A percentile compares a stretch with the other conserved stretches of the same genome.
Evolutionary conservation across 83 land plant species (phyloP).

Genomic region (Thuja plicata): DNA sequence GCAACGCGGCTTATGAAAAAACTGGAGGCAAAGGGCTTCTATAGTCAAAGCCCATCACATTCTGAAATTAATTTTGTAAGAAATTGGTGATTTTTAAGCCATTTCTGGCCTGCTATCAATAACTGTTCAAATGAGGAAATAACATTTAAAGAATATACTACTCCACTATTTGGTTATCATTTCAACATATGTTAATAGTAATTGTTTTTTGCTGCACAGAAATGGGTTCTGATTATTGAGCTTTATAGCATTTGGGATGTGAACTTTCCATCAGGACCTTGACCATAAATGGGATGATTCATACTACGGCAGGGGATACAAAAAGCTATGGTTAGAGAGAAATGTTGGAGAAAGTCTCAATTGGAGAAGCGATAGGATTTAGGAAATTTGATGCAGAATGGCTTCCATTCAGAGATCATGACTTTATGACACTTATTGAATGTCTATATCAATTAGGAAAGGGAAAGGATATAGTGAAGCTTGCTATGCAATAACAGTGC

Average conservation of each 20-base stretch:
- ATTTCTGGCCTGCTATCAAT: not conserved
- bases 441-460: too few species aligned
- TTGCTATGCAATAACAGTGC: too few species aligned
- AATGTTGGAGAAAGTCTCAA: constrained; percentile 53
- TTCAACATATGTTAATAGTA: not conserved
- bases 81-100: not conserved
- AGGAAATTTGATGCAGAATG: constrained; percentile 47
- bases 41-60: not conserved
- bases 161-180: not conserved
- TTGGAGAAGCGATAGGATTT: constrained; percentile 62
- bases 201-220: too few species aligned
- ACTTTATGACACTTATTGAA: constrained; percentile 17
- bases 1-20: constrained; percentile 34
- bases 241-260: constrained; percentile 14
- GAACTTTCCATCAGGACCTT: constrained; percentile 45
- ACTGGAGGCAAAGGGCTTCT: constrained; percentile 19
- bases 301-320: constrained; percentile 28
- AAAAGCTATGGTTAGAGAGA: constrained; percentile 49
- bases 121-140: not conserved
- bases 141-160: not conserved
- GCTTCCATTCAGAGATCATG: constrained; percentile 40
- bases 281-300: constrained; percentile 46
- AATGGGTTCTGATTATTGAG: too few species aligned
- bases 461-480: too few species aligned
- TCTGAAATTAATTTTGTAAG: not conserved